A percentile compares a stretch with the other conserved stretches of the same genome.
phyloP scores from a whole-genome alignment of 495 filamentous ascomycete species.

The Penicillium goetzii region DNA sequence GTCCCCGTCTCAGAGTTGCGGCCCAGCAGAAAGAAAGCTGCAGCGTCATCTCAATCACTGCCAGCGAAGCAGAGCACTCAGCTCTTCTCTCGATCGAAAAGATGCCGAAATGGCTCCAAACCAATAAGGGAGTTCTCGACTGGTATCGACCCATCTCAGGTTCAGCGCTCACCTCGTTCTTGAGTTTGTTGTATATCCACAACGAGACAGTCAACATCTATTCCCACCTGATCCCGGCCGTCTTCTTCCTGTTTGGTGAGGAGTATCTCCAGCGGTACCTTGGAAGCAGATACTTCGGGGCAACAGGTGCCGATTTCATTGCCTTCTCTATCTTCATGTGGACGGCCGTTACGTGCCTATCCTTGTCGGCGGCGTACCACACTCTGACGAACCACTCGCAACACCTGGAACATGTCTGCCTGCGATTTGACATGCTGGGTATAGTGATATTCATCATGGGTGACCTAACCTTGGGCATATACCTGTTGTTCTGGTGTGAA shows the following conservation, averaged over 20 bases:
- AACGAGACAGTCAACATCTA: constrained; percentile 45
- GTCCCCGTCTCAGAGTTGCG: no score
- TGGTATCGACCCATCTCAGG: constrained; percentile 38
- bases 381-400: constrained; percentile 38
- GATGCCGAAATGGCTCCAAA: constrained; percentile 37
- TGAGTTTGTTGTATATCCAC: constrained; percentile 37
- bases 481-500: constrained; percentile 37
- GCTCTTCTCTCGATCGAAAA: constrained; percentile 36
- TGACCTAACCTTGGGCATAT: constrained; percentile 36
- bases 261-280: constrained; percentile 29
- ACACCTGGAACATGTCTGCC: constrained; percentile 27
- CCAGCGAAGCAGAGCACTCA: background rate
- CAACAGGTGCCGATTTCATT: constrained; percentile 27
- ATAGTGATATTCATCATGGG: constrained; percentile 28
- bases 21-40: no score
- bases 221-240: constrained; percentile 35
- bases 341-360: constrained; percentile 28
- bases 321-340: constrained; percentile 36
- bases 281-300: constrained; percentile 24
- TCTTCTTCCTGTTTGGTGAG: constrained; percentile 26
- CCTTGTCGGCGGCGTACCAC: constrained; percentile 35
- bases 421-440: constrained; percentile 34
- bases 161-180: constrained; percentile 33
- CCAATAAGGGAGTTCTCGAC: constrained; percentile 33
- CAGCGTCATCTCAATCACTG: no score